Conservation (phyloP, 1,284 basidiomycete species). For the Irpex rosettiformis region DNA sequence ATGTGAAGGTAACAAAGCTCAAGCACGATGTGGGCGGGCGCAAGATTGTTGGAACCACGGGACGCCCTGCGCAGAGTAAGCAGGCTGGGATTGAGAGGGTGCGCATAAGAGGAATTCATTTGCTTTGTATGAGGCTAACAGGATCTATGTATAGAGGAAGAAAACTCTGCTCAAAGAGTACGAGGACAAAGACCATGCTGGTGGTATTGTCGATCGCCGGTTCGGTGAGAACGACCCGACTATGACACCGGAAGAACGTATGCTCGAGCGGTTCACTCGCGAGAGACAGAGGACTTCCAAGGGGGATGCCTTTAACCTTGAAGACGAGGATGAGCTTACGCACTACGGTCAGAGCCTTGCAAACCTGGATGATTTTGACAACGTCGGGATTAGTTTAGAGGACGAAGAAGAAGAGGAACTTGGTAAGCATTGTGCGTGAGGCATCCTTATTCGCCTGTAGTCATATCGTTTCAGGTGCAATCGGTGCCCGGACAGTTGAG, state of each 20-base stretch:
- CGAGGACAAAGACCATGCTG: constrained; percentile 73
- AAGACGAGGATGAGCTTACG: constrained; percentile 87
- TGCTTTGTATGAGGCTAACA: too few relatives aligned
- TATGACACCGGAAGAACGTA: constrained; percentile 92
- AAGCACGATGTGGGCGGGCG: constrained; percentile 92
- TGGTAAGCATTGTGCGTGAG: constrained; percentile 22
- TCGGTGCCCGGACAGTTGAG: constrained; percentile 63
- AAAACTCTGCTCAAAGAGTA: constrained; percentile 88
- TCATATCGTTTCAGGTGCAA: constrained; percentile 51
- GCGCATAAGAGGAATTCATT: too few relatives aligned
- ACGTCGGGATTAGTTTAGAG: constrained; percentile 68
- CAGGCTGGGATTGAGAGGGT: constrained; percentile 91
- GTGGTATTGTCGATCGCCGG: constrained; percentile 89
- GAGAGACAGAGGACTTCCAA: constrained; percentile 83
- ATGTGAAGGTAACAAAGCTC: constrained; percentile 84
- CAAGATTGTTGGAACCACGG: constrained; percentile 80
- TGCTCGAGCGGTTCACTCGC: constrained; percentile 94
- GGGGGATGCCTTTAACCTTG: constrained; percentile 85
- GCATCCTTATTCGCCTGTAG: constrained; percentile 17
- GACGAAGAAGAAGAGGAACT: constrained; percentile 61
- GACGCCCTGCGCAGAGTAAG: constrained; percentile 83
- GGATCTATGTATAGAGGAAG: constrained; percentile 67
- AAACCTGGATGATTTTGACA: constrained; percentile 85
- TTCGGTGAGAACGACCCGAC: constrained; percentile 95
- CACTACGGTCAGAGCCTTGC: constrained; percentile 90